These are phyloP conservation scores for Capsicum pubescens DNA, from an alignment of 257 asterid species.

Conservation along the genomic window DNA sequence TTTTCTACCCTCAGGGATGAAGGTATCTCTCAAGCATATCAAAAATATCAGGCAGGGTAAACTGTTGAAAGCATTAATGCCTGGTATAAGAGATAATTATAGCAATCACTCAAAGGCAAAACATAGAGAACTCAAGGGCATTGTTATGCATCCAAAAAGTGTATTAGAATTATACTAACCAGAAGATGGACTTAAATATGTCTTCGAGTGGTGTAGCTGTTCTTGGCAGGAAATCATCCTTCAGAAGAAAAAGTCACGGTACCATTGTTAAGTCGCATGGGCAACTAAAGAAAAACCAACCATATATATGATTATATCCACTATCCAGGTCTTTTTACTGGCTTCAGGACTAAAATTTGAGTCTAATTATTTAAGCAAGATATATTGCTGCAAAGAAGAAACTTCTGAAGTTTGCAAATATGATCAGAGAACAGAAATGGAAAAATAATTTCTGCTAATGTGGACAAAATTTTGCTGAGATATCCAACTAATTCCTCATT, in stretches of 20 bases:
- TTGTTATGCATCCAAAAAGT: conserved; percentile 1
- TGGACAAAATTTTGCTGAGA: neutral
- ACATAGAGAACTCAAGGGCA: conserved; percentile 29
- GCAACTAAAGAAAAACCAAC: neutral
- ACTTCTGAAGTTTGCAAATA: conserved; percentile 2
- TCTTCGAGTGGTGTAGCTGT: conserved; percentile 95
- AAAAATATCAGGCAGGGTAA: conserved; percentile 95
- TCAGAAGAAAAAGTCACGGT: conserved; percentile 25
- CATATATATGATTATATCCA: neutral
- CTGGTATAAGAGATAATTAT: conserved; percentile 53
- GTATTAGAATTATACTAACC: conserved; percentile 56
- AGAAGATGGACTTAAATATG: conserved; percentile 86
- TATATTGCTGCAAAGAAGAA: neutral
- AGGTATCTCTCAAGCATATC: conserved; percentile 94
- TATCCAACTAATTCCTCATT: neutral
- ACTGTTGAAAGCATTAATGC: conserved; percentile 66
- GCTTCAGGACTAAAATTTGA: neutral
- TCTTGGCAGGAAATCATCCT: conserved; percentile 98
- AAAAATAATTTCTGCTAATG: neutral
- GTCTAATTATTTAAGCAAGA: neutral
- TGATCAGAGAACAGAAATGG: neutral
- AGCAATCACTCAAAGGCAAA: conserved; percentile 40
- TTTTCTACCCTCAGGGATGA: conserved; percentile 87
- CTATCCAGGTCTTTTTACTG: neutral
- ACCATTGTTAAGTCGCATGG: neutral